A percentile compares a stretch with the other conserved stretches of the same genome.
phyloP scores from a whole-genome alignment of 1,284 basidiomycete species.

The Ceratobasidium sp. region DNA sequence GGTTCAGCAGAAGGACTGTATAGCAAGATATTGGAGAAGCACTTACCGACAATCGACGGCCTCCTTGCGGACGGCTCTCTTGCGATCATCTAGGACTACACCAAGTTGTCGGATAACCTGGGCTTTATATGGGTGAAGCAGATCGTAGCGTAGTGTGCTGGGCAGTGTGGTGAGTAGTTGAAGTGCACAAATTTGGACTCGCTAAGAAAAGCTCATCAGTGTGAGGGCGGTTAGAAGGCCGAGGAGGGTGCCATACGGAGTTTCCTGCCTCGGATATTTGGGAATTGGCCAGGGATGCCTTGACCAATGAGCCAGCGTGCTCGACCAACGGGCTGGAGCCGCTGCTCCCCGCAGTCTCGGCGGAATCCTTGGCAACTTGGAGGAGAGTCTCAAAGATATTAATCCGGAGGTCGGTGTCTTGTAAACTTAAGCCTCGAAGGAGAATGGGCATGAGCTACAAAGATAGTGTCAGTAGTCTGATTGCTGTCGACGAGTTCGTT shows the following conservation, averaged over 20 bases:
- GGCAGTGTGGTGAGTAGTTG: constrained; percentile 79
- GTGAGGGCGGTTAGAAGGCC: constrained; percentile 1
- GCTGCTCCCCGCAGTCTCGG: constrained; percentile 12
- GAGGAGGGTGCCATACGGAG: constrained; percentile 46
- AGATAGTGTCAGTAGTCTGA: constrained; percentile 11
- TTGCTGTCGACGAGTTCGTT: no score
- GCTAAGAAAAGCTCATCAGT: constrained; percentile 57
- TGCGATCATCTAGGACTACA: constrained; percentile 84
- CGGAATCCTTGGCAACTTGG: constrained; percentile 69
- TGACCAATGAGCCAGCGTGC: constrained; percentile 75
- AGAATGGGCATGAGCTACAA: constrained; percentile 88
- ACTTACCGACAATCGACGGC: constrained; percentile 83
- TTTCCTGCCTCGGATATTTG: constrained; percentile 40
- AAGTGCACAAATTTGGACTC: constrained; percentile 79
- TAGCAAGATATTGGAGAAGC: not conserved
- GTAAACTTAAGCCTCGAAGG: constrained; percentile 82
- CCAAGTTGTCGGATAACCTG: constrained; percentile 79
- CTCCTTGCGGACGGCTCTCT: constrained; percentile 79
- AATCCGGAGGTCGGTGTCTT: constrained; percentile 75
- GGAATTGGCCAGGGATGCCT: constrained; percentile 64
- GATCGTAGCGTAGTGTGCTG: constrained; percentile 77
- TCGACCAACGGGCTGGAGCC: constrained; percentile 60
- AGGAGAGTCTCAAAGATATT: constrained; percentile 85
- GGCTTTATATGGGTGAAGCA: constrained; percentile 78
- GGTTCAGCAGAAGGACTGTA: not conserved